Evolutionary conservation across 1,284 basidiomycete species (phyloP).

Genomic region (Ustilago tritici): DNA sequence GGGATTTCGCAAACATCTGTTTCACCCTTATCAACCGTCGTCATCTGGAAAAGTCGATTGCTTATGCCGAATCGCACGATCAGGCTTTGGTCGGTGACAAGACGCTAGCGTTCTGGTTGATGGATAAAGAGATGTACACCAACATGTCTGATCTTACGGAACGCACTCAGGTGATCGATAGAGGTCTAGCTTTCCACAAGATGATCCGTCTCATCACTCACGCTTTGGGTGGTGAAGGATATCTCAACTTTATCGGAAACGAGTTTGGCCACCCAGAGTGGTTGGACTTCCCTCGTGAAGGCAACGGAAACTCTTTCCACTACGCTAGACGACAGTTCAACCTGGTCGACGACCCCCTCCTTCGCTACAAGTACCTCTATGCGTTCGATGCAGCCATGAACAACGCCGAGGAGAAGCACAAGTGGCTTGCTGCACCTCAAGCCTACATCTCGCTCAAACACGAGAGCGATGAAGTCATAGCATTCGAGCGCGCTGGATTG

Average conservation of each 20-base stretch:
- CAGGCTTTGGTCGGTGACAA: slow-evolving; percentile 94
- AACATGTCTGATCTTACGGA: slow-evolving; percentile 89
- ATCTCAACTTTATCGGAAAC: slow-evolving; percentile 97
- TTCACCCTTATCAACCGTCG: slow-evolving; percentile 91
- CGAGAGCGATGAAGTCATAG: slow-evolving; percentile 79
- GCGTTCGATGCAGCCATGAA: slow-evolving; percentile 97
- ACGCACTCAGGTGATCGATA: slow-evolving; percentile 86
- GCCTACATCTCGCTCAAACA: slow-evolving; percentile 79
- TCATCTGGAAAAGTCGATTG: slow-evolving; percentile 88
- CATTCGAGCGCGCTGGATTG: slow-evolving; percentile 90
- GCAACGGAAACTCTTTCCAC: slow-evolving; percentile 96
- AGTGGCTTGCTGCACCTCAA: slow-evolving; percentile 87
- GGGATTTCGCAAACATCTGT: slow-evolving; percentile 88
- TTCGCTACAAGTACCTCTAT: slow-evolving; percentile 93
- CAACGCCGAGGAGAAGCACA: slow-evolving; percentile 79
- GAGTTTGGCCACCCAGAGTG: slow-evolving; percentile 99
- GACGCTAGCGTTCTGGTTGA: slow-evolving; percentile 97
- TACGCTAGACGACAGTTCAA: slow-evolving; percentile 90
- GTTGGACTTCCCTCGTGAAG: slow-evolving; percentile 97
- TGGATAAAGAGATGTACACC: slow-evolving; percentile 95
- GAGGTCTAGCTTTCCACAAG: slow-evolving; percentile 93
- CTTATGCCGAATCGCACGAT: slow-evolving; percentile 96
- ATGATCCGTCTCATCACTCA: slow-evolving; percentile 94
- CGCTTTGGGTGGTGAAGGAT: slow-evolving; percentile 93
- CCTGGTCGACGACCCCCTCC: slow-evolving; percentile 83